Conservation (phyloP, 768 basidiomycete species). For the Lentinula detonsa region DNA sequence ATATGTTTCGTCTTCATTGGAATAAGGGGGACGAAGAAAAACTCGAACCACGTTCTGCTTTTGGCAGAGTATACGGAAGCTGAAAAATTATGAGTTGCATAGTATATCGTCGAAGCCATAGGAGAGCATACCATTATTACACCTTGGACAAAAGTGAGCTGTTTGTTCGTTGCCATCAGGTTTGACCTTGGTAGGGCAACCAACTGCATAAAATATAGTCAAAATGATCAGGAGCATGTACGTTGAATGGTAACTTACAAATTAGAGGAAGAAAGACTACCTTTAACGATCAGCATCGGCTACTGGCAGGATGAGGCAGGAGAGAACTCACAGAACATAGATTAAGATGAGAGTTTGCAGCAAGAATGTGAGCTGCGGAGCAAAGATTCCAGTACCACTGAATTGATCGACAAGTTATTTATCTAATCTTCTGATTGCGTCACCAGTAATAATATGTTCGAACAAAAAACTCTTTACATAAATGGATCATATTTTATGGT, state of each 20-base stretch:
- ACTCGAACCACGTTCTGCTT: conserved; percentile 13
- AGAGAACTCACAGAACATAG: conserved; percentile 7
- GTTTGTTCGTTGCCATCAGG: conserved; percentile 8
- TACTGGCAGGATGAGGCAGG: too few species aligned
- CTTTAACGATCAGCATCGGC: background rate
- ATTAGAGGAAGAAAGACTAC: conserved; percentile 1
- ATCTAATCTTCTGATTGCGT: background rate
- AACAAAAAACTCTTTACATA: too few species aligned
- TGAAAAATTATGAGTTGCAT: background rate
- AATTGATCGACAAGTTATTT: background rate
- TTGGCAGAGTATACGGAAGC: conserved; percentile 13
- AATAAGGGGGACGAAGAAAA: conserved; percentile 12
- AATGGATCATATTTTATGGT: too few species aligned
- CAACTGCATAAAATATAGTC: background rate
- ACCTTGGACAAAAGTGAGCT: conserved; percentile 6
- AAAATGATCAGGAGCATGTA: background rate
- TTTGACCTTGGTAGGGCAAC: conserved; percentile 5
- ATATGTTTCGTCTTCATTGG: conserved; percentile 12
- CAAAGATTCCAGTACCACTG: background rate
- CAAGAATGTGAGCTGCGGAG: background rate
- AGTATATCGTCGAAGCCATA: background rate
- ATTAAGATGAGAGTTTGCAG: background rate
- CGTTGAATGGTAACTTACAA: background rate
- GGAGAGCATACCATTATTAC: conserved; percentile 7
- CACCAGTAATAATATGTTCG: background rate